Evolutionary conservation across 2,329 filamentous ascomycete species (phyloP), one percentile per base, ranked within the genome.

Genomic region (Pseudogymnoascus sp.): DNA sequence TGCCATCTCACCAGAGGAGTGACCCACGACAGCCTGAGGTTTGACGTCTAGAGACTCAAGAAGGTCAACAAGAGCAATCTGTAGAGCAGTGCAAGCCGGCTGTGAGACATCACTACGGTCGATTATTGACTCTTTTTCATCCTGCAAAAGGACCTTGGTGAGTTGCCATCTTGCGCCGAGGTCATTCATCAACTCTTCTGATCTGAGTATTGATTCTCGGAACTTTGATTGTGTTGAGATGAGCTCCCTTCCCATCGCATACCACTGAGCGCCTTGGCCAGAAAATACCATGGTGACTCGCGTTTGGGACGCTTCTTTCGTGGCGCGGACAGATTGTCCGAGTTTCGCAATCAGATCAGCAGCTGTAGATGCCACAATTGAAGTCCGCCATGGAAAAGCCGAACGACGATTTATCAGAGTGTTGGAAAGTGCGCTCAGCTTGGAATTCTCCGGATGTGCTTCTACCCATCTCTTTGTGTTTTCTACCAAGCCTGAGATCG

Each of bases 1-100:
- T 1, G 67, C 78, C 25, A 81, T 79, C 62, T 81, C 79, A 12
- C 79, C 79, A 39, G 71, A 74, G 1, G 77, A 79, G 64, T 81
- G 79, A 2, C 79, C 77, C 2, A 74, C 70, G 0, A 79, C 77
- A 1, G 70, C 71, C 0, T 64, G 57, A 0, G 77, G 74, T 6
- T 61, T 67, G 28, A 80, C 67, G 1, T 72, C 73, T 69, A 72
- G 78, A 2, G 74, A 73, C 20, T 73, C 37, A 1, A 82, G 70
- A 3, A 82, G 70, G 14, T 76, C 70, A 0, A 77, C 73, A 1
- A 82, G 66, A 2, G 74, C 61, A 28, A 83, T 69, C 65, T 83
- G 80, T 2, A 83, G 62, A 0, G 79, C 76, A 0, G 77, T 78
- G 63, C 73, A 77, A 72, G 74, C 68, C 62, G 77, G 76, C 66